Percentiles rank a stretch among this genome's conserved stretches.
phyloP scores from a whole-genome alignment of 1,284 basidiomycete genomes.

The Moniliella sp. region DNA sequence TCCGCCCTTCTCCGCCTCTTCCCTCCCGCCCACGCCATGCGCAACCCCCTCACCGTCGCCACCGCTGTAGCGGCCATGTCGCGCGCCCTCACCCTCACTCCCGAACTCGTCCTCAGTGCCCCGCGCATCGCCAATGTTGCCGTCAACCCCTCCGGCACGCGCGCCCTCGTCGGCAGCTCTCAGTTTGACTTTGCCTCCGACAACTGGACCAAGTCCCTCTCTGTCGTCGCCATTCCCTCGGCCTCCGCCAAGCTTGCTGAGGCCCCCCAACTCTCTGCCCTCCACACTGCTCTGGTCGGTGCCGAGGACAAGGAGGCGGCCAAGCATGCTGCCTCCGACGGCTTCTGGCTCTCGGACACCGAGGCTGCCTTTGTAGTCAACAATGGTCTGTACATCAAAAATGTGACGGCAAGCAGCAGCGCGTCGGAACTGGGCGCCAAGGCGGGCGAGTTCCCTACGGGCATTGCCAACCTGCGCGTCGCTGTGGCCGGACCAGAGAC shows the following conservation, averaged over 20 bases:
- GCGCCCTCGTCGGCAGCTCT: neutral
- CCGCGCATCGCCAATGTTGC: neutral
- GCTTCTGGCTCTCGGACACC: neutral
- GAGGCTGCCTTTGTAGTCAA: conserved; percentile 1
- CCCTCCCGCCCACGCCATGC: too few relatives aligned
- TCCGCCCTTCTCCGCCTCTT: too few relatives aligned
- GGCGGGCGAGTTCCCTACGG: conserved; percentile 3
- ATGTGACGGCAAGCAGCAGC: neutral
- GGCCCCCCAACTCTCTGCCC: too few relatives aligned
- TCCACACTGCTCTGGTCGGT: neutral
- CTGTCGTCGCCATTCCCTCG: neutral
- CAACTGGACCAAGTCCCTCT: neutral
- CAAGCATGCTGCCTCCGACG: conserved; percentile 1
- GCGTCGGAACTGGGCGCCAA: neutral
- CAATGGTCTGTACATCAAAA: conserved; percentile 1
- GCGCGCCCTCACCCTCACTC: too few relatives aligned
- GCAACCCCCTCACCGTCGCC: too few relatives aligned
- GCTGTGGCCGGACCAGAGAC: neutral
- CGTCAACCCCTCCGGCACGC: neutral
- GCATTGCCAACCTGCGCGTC: conserved; percentile 2
- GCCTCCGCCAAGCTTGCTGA: neutral
- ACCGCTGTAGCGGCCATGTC: too few relatives aligned
- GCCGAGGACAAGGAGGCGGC: neutral
- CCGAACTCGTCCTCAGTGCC: neutral
- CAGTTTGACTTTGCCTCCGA: neutral